Conservation (phyloP, 306 rosid genomes). For the Rubus parviflorus region DNA sequence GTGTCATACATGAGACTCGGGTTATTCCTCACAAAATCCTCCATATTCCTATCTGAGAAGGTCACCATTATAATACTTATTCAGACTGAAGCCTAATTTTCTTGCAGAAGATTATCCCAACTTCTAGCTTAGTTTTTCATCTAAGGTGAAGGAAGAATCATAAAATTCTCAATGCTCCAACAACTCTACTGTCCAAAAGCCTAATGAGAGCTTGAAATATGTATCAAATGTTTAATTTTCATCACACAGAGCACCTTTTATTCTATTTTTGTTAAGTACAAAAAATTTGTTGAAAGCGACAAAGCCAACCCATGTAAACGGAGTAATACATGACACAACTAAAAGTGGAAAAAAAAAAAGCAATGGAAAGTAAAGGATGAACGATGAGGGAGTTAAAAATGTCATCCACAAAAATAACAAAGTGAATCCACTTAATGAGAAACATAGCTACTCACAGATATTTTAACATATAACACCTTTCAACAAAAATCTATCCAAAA, state of each 20-base stretch:
- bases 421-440: background rate
- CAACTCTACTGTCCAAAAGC: background rate
- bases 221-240: background rate
- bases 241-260: background rate
- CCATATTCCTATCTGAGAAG: background rate
- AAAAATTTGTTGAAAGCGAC: background rate
- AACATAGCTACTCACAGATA: background rate
- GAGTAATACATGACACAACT: background rate
- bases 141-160: background rate
- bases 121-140: background rate
- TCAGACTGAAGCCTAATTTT: background rate
- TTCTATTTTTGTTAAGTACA: background rate
- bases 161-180: background rate
- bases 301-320: background rate
- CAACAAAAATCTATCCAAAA: background rate
- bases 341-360: background rate
- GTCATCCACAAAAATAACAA: background rate
- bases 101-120: background rate
- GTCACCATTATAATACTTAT: background rate
- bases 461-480: background rate
- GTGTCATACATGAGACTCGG: background rate
- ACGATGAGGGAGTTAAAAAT: background rate
- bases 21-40: background rate
- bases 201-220: background rate
- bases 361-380: background rate